phyloP scores from a whole-genome alignment of 768 basidiomycete species.

The Collybia mongolica region DNA sequence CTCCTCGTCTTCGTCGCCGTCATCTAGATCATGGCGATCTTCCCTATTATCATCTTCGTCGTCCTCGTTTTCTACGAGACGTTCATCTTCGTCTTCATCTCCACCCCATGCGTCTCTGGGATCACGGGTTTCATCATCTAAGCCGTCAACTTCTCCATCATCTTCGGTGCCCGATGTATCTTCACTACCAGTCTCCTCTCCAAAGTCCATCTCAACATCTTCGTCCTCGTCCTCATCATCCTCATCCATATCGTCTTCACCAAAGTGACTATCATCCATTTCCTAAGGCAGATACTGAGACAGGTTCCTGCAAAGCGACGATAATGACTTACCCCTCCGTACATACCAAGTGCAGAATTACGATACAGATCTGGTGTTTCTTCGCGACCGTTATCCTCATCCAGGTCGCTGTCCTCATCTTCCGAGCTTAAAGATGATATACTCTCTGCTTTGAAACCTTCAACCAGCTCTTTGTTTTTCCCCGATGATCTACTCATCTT shows the following conservation, averaged over 20 bases:
- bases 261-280: slow-evolving; percentile 78
- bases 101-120: slow-evolving; percentile 66
- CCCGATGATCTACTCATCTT: slow-evolving; percentile 88
- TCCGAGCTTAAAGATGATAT: slow-evolving; percentile 50
- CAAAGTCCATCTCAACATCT: slow-evolving; percentile 87
- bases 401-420: slow-evolving; percentile 62
- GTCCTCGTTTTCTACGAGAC: slow-evolving; percentile 49
- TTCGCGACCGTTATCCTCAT: slow-evolving; percentile 57
- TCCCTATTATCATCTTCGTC: slow-evolving; percentile 48
- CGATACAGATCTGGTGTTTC: slow-evolving; percentile 94
- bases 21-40: slow-evolving; percentile 42
- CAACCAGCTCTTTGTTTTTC: slow-evolving; percentile 57
- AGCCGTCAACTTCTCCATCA: slow-evolving; percentile 61
- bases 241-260: slow-evolving; percentile 78
- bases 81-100: slow-evolving; percentile 70
- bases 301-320: neutral
- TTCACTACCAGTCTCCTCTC: slow-evolving; percentile 79
- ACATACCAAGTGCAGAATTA: slow-evolving; percentile 96
- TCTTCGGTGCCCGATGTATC: slow-evolving; percentile 78
- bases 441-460: slow-evolving; percentile 44
- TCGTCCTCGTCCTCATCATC: slow-evolving; percentile 80
- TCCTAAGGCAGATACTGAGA: slow-evolving; percentile 47
- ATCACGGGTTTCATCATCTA: slow-evolving; percentile 56
- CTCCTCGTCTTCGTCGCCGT: slow-evolving; percentile 50
- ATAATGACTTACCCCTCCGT: slow-evolving; percentile 67